Evolutionary conservation across 1,139 yeast species (phyloP), one percentile per base, ranked within the genome.

Genomic region (Geotrichum citri-aurantii): DNA sequence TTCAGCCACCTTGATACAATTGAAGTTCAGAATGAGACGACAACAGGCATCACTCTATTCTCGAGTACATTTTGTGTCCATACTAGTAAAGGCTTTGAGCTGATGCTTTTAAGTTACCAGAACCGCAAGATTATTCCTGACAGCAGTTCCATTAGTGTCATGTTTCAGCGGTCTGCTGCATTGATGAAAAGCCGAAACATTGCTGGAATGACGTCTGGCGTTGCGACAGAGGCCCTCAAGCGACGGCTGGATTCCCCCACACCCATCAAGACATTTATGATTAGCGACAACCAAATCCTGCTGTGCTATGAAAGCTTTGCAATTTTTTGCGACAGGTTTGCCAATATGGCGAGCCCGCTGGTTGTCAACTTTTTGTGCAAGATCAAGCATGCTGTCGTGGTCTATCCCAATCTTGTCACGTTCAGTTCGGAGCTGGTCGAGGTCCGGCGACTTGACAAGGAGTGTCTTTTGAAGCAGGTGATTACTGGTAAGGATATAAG

Each of bases 251-350:
- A 69, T 44, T 51, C 55, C 7, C 60, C 66, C 61, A 73, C 78
- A 63, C 87, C 95, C 51, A 69, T 85, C 73, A 83, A 86, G 50
- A 77, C 88, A 82, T 83, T 81, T 72, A 79, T 85, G 67, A 77
- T 84, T 56, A 71, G 78, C 23, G 82, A 82, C 50, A 78, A 80
- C 48, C 82, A 80, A 55, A 82, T 85, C 59, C 70, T 89, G 7
- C 73, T 88, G 55, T 87, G 88, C 47, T 90, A 88, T 72, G 86
- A 81, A 61, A 85, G 85, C 60, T 84, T 86, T 68, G 93, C 90
- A 1, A 75, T 90, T 2, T 85, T 85, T 63, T 80, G 86, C 61
- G 86, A 87, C 69, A 81, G 82, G 60, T 78, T 79, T 55, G 96
- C 96, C 1, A 80, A 79, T 61, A 73, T 88, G 50, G 79, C 84